Conservation (phyloP, 1,284 basidiomycete genomes). For the Fomitopsis schrenkii region DNA sequence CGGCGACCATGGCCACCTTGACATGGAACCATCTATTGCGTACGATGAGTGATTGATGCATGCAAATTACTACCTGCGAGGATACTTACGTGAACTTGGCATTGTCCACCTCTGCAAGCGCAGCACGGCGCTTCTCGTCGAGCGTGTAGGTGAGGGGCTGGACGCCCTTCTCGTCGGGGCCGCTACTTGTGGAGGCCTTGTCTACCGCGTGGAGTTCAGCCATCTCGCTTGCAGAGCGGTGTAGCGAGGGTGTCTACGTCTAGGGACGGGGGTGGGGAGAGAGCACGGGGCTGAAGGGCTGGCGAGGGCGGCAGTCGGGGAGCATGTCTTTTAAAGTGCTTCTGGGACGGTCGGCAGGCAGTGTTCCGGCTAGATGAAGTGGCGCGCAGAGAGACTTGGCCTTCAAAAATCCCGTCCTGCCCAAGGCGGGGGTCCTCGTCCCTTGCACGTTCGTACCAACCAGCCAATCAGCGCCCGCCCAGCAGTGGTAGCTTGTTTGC, state of each 20-base stretch:
- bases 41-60: not conserved
- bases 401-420: constrained; percentile 3
- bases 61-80: constrained; percentile 9
- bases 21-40: constrained; percentile 47
- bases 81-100: constrained; percentile 40
- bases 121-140: constrained; percentile 33
- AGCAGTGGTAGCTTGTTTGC: not conserved
- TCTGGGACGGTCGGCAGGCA: constrained; percentile 3
- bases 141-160: constrained; percentile 13
- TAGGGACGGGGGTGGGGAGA: not conserved
- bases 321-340: constrained; percentile 4
- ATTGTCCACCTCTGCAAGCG: constrained; percentile 52
- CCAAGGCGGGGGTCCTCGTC: constrained; percentile 2
- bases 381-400: constrained; percentile 9
- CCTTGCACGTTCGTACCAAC: constrained; percentile 25
- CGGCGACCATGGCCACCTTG: constrained; percentile 70
- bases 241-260: not conserved
- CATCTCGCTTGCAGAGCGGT: constrained; percentile 2
- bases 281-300: not conserved
- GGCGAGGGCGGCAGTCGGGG: not conserved
- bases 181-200: constrained; percentile 18
- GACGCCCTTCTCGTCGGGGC: constrained; percentile 8
- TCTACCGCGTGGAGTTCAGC: constrained; percentile 11
- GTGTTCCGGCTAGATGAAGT: constrained; percentile 17
- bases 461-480: constrained; percentile 16